Conservation (phyloP, 805 yeast species). For the Hanseniaspora pseudoguilliermondii region DNA sequence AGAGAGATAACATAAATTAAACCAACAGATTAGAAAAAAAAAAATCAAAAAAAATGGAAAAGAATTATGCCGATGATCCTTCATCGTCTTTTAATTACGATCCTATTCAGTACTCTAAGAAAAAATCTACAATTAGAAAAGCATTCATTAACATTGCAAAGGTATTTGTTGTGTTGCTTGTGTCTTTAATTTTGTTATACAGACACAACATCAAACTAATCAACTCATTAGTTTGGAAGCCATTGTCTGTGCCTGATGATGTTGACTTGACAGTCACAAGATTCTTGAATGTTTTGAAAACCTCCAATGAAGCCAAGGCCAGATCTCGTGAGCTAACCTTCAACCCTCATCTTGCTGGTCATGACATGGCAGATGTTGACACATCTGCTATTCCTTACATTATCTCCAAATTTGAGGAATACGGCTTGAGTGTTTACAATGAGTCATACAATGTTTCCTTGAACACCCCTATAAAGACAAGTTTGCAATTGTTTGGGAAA, state of each 20-base stretch:
- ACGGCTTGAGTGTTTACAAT: conserved; percentile 41
- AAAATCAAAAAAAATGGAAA: neutral
- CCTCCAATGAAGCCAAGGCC: conserved; percentile 32
- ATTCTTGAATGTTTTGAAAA: conserved; percentile 21
- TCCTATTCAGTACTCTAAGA: neutral
- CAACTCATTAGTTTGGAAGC: neutral
- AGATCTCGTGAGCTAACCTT: conserved; percentile 44
- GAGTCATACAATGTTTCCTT: conserved; percentile 51
- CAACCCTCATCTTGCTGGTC: conserved; percentile 49
- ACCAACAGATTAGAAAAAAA: neutral
- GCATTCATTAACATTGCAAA: neutral
- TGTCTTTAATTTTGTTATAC: neutral
- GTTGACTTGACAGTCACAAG: conserved; percentile 4
- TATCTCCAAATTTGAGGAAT: conserved; percentile 41
- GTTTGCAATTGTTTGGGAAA: conserved; percentile 32
- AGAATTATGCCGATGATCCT: neutral
- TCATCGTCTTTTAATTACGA: neutral
- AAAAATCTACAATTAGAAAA: neutral
- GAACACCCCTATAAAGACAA: conserved; percentile 48
- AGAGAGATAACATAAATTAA: neutral
- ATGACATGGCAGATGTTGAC: conserved; percentile 33
- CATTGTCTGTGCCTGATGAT: neutral
- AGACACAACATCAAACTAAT: neutral
- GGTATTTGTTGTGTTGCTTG: neutral
- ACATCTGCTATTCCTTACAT: conserved; percentile 33